Percentiles rank a stretch among this genome's conserved stretches.
phyloP scores from a whole-genome alignment of 148 eudicot genomes.

The Amaranthus cruentus region DNA sequence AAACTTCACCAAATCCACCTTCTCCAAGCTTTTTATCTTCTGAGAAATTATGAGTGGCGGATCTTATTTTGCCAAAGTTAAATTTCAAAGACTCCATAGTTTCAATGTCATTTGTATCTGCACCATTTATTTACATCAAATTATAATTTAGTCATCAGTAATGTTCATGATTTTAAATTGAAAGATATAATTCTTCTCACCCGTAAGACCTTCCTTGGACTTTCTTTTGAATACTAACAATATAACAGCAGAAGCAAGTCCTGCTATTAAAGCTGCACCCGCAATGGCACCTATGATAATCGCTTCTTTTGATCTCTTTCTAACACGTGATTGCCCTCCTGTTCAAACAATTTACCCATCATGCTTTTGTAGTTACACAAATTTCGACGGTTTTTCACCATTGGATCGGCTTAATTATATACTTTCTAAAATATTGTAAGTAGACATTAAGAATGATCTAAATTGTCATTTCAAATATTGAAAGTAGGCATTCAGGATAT shows the following conservation, averaged over 20 bases:
- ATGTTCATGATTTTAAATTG: too few species aligned
- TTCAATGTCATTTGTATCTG: slow-evolving; percentile 28
- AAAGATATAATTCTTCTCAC: slow-evolving; percentile 7
- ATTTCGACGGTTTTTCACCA: too few species aligned
- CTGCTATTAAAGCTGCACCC: slow-evolving; percentile 12
- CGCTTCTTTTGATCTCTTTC: slow-evolving; percentile 1
- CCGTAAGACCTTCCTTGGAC: slow-evolving; percentile 3
- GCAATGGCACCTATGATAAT: slow-evolving; percentile 1
- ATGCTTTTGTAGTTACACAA: background rate
- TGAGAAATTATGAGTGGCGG: slow-evolving; percentile 24
- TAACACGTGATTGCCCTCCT: background rate
- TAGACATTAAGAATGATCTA: too few species aligned
- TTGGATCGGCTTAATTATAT: too few species aligned
- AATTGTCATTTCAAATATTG: too few species aligned
- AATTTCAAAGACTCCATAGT: slow-evolving; percentile 22
- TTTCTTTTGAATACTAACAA: slow-evolving; percentile 10
- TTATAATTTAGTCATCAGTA: background rate
- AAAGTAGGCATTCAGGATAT: too few species aligned
- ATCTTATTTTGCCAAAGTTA: slow-evolving; percentile 24
- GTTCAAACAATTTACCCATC: background rate
- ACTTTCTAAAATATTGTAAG: too few species aligned
- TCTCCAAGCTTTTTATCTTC: slow-evolving; percentile 34
- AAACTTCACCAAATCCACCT: slow-evolving; percentile 36
- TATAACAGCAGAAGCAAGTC: slow-evolving; percentile 2
- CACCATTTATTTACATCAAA: background rate